A percentile compares a stretch with the other conserved stretches of the same genome.
phyloP scores from a whole-genome alignment of 1,139 yeast species.

The Pichia sp. region DNA sequence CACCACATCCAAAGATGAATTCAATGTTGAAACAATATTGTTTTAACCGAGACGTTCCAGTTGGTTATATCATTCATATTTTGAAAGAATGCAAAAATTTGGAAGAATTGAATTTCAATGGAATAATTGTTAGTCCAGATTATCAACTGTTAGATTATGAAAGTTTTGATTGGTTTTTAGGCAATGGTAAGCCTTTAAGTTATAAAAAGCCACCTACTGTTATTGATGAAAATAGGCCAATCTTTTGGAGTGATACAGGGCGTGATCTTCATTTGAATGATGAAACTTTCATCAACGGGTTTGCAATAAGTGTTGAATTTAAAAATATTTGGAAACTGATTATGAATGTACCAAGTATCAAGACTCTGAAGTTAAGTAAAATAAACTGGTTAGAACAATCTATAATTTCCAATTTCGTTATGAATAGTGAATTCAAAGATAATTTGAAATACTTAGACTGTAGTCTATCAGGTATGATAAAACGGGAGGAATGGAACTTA shows the following conservation, averaged over 20 bases:
- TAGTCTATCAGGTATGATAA: conserved; percentile 54
- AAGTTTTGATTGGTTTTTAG: conserved; percentile 24
- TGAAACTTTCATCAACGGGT: conserved; percentile 13
- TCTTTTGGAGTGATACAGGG: conserved; percentile 28
- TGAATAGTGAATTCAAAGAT: conserved; percentile 20
- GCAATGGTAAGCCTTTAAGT: conserved; percentile 17
- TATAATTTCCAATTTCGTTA: conserved; percentile 29
- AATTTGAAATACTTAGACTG: conserved; percentile 35
- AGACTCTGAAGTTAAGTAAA: conserved; percentile 37
- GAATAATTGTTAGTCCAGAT: conserved; percentile 52
- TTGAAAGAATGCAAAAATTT: conserved; percentile 55
- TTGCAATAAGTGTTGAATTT: conserved; percentile 13
- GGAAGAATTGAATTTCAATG: conserved; percentile 44
- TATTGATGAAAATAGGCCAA: conserved; percentile 14
- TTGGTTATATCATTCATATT: conserved; percentile 59
- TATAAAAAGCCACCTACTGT: conserved; percentile 7
- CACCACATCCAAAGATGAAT: conserved; percentile 54
- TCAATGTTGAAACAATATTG: conserved; percentile 52
- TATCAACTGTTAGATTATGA: conserved; percentile 39
- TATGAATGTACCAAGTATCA: conserved; percentile 32
- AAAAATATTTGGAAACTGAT: conserved; percentile 34
- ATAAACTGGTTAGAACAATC: conserved; percentile 49
- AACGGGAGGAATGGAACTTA: conserved; percentile 50
- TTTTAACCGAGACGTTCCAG: conserved; percentile 57
- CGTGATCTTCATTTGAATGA: conserved; percentile 22